These are phyloP conservation scores for Daphne laureola DNA, from an alignment of 441 rosid genomes.

Conservation along the genomic window DNA sequence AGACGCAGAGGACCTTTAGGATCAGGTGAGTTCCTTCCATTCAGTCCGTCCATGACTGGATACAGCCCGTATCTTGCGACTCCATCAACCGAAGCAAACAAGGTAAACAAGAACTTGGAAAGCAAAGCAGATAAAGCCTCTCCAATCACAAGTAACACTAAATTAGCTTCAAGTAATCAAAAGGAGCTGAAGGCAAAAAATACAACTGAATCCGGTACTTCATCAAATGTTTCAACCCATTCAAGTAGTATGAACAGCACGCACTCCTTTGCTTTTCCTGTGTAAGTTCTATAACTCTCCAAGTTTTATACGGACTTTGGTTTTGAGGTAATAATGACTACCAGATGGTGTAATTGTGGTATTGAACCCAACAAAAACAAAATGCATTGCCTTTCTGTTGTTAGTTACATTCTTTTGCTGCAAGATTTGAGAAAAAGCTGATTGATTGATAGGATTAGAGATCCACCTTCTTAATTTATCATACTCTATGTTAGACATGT, in stretches of 20 bases:
- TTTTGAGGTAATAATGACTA: no score
- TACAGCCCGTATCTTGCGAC: conserved; percentile 6
- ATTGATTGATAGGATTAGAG: no score
- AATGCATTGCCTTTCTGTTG: no score
- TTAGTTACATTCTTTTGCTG: no score
- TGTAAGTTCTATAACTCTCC: conserved; percentile 33
- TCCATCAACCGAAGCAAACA: conserved; percentile 18
- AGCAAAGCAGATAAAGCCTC: conserved; percentile 15
- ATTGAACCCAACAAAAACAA: no score
- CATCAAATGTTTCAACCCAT: conserved; percentile 20
- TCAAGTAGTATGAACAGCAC: conserved; percentile 31
- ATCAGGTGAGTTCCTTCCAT: conserved; percentile 32
- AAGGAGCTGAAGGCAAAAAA: conserved; percentile 14
- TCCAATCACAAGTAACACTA: no score
- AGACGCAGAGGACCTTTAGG: conserved; percentile 27
- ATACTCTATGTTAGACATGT: no score
- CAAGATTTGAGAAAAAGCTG: no score
- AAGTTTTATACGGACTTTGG: background rate
- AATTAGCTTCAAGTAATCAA: conserved; percentile 4
- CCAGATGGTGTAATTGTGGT: no score
- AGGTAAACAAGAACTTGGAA: conserved; percentile 17
- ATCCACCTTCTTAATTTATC: no score
- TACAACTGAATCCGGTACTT: conserved; percentile 19
- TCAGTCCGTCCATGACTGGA: conserved; percentile 18
- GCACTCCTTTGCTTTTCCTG: conserved; percentile 42